phyloP scores from a whole-genome alignment of 129 eudicot species.

The Pseudognaphalium luteoalbum region DNA sequence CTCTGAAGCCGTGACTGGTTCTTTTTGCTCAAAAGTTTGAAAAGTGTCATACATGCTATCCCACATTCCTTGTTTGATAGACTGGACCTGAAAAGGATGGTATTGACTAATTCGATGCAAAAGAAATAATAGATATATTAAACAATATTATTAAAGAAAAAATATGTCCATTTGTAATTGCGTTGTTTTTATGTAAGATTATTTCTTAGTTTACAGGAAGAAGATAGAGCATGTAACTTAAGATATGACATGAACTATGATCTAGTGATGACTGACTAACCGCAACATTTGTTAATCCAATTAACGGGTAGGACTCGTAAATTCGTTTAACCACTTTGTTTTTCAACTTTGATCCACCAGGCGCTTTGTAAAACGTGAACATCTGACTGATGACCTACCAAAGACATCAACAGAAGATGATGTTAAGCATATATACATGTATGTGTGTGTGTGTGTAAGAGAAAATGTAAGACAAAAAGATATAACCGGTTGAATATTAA shows the following conservation, averaged over 20 bases:
- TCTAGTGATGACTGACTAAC: conserved; percentile 29
- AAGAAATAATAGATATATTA: neutral
- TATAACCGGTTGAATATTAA: neutral
- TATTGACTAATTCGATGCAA: neutral
- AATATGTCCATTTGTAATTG: neutral
- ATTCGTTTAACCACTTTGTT: conserved; percentile 8
- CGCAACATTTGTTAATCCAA: conserved; percentile 39
- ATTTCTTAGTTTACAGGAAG: neutral
- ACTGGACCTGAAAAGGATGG: conserved; percentile 53
- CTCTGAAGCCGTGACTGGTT: conserved; percentile 27
- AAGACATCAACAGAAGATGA: neutral
- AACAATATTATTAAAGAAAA: neutral
- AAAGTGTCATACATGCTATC: conserved; percentile 76
- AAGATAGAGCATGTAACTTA: neutral
- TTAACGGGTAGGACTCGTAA: conserved; percentile 28
- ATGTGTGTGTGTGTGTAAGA: neutral
- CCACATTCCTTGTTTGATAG: conserved; percentile 75
- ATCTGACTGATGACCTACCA: conserved; percentile 38
- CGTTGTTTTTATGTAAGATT: neutral
- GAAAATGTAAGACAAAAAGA: neutral
- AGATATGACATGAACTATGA: conserved; percentile 9
- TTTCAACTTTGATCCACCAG: neutral
- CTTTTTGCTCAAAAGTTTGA: conserved; percentile 40
- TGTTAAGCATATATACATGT: neutral
- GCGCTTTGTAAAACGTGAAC: conserved; percentile 26